A percentile compares a stretch with the other conserved stretches of the same genome.
These are phyloP conservation scores for Zygnema cylindricum DNA, from an alignment of 139 green algal genomes.

Conservation along the genomic window DNA sequence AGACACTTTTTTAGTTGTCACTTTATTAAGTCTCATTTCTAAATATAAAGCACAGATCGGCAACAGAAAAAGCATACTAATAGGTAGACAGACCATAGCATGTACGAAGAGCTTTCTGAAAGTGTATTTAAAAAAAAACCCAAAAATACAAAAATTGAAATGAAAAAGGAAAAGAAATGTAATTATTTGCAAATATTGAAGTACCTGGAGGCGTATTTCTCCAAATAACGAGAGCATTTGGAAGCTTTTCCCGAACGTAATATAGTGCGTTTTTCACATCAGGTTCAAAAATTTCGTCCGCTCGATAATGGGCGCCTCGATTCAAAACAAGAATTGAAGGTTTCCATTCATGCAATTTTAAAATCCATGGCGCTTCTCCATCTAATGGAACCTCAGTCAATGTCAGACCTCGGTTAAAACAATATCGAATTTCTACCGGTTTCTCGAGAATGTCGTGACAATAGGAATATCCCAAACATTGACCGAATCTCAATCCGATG, in stretches of 20 bases:
- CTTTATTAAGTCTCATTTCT: too few relatives aligned
- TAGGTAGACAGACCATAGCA: too few relatives aligned
- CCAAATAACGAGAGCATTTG: conserved; percentile 15
- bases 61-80: too few relatives aligned
- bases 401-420: not conserved
- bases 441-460: not conserved
- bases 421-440: not conserved
- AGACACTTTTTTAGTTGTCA: too few relatives aligned
- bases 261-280: not conserved
- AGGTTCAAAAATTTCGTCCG: not conserved
- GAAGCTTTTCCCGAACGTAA: conserved; percentile 22
- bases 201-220: conserved; percentile 34
- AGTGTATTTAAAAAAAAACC: too few relatives aligned
- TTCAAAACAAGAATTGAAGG: conserved; percentile 6
- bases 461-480: not conserved
- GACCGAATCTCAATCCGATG: not conserved
- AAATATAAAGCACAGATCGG: too few relatives aligned
- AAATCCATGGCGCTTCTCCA: not conserved
- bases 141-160: too few relatives aligned
- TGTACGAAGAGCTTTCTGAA: too few relatives aligned
- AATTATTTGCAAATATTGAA: too few relatives aligned
- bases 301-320: conserved; percentile 5
- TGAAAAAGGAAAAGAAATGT: too few relatives aligned
- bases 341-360: conserved; percentile 19
- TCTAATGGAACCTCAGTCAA: not conserved